Conservation (phyloP, 1,284 basidiomycete species). For the Schizophyllum amplum region DNA sequence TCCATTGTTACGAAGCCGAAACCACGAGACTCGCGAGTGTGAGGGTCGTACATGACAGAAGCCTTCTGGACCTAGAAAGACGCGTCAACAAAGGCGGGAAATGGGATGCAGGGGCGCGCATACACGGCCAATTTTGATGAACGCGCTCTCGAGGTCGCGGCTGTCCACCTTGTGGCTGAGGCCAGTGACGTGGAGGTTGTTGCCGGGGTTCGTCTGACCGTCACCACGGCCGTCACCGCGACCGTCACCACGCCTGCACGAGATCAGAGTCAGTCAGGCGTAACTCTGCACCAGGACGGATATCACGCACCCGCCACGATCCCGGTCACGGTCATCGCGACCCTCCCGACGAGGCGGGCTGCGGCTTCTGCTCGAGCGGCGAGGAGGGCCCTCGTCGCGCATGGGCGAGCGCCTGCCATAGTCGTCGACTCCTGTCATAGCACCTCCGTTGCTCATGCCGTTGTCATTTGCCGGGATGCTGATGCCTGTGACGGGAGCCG, state of each 20-base stretch:
- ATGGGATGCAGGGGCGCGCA: constrained; percentile 21
- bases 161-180: constrained; percentile 77
- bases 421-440: not conserved
- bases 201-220: constrained; percentile 74
- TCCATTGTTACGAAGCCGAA: constrained; percentile 99
- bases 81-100: not conserved
- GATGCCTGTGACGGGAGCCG: not conserved
- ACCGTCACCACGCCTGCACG: not conserved
- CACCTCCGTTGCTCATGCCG: not conserved
- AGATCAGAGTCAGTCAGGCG: not conserved
- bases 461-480: not conserved
- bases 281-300: not conserved
- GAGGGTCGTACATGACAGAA: constrained; percentile 95
- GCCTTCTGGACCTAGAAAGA: constrained; percentile 70
- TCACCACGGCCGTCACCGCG: constrained; percentile 14
- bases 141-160: constrained; percentile 80
- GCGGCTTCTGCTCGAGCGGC: not conserved
- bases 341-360: not conserved
- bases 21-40: constrained; percentile 91
- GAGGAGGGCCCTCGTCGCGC: not conserved
- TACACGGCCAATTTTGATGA: constrained; percentile 86
- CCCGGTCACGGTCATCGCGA: not conserved
- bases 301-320: not conserved
- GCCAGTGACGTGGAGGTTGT: constrained; percentile 94
- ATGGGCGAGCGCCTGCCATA: not conserved